Conservation (phyloP, 148 eudicot genomes). For the Euryodendron excelsum region DNA sequence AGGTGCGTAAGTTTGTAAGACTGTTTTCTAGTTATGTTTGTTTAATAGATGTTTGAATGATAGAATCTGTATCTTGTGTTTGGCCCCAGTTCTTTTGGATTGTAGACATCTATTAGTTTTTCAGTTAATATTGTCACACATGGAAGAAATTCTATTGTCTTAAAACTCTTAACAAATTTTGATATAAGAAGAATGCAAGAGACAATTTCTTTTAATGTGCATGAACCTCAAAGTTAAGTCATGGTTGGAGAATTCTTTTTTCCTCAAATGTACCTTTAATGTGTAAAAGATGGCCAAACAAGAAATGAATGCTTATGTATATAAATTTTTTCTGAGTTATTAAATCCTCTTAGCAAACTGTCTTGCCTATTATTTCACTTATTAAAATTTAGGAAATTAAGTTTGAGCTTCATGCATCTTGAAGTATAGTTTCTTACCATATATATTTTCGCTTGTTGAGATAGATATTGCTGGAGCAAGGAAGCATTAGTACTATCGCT, state of each 20-base stretch:
- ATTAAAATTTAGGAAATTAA: not conserved
- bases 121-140: not conserved
- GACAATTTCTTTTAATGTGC: not conserved
- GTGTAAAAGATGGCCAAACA: not conserved
- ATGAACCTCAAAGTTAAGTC: not conserved
- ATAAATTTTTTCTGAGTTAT: not conserved
- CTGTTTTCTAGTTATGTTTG: no score
- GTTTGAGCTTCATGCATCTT: constrained; percentile 4
- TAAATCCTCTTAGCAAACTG: not conserved
- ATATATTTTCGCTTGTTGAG: not conserved
- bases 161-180: not conserved
- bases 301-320: not conserved
- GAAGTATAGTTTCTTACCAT: not conserved
- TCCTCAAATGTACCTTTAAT: not conserved
- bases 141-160: not conserved
- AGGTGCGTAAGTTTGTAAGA: not conserved
- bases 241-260: not conserved
- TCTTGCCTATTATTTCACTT: not conserved
- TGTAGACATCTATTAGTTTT: not conserved
- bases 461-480: constrained; percentile 77
- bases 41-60: not conserved
- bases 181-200: not conserved
- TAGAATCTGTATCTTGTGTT: not conserved
- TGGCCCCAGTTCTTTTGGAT: not conserved
- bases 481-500: constrained; percentile 42